Base-by-base conservation (phyloP, 2,329 filamentous ascomycete genomes). In the Pseudogymnoascus sp. region DNA sequence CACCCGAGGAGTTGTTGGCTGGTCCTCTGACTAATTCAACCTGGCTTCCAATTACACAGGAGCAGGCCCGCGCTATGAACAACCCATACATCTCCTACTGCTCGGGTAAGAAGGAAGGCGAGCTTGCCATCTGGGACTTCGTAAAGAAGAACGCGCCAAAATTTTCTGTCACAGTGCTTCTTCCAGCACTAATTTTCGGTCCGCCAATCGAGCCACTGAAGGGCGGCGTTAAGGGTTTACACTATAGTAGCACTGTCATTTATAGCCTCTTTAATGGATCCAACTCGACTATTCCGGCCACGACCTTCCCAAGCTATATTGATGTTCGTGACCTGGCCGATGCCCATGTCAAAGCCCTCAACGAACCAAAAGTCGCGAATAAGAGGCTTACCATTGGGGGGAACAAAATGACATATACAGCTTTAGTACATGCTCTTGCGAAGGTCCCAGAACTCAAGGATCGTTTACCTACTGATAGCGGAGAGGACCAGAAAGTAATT, bases 71-170 rank as follows among this genome's bases (percentile, higher is more conserved):
- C 21, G 61, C 62, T 26, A 62, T 61, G 44, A 67, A 71, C 35
- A 67, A 72, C 62, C 60, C 67, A 10, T 71, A 69, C 64, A 67
- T 68, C 62, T 67, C 64, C 35, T 72, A 72, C 65, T 72, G 70
- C 63, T 67, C 68, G 21, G 68, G 65, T 44, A 72, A 72, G 67
- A 69, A 70, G 50, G 70, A 71, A 59, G 65, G 65, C 64, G 71
- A 72, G 62, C 69, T 70, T 21, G 71, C 70, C 19, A 68, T 72
- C 59, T 72, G 71, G 71, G 68, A 71, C 61, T 72, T 67, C 53
- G 67, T 71, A 44, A 65, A 69, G 60, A 65, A 66, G 15, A 38
- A 66, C 42, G 64, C 66, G 50, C 71, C 69, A 1, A 8, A 36
- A 7, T 72, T 68, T 60, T 65, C 62, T 6, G 69, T 71, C 17